phyloP scores from a whole-genome alignment of 2,329 filamentous ascomycete genomes.

The Helicocarpus griseus region DNA sequence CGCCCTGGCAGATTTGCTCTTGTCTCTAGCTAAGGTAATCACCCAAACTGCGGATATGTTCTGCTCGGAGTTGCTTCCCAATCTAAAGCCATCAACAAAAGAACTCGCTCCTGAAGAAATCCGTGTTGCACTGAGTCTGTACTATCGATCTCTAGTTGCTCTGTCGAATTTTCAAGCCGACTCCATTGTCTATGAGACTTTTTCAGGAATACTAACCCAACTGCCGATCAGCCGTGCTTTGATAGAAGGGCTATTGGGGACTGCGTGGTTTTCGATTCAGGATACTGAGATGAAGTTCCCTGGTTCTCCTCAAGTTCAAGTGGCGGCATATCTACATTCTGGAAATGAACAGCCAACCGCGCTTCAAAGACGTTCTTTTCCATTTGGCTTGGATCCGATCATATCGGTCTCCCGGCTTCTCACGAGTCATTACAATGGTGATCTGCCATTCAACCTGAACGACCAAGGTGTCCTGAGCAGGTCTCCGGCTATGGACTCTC shows the following conservation, averaged over 20 bases:
- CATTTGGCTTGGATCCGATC: not conserved
- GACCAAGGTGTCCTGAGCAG: not conserved
- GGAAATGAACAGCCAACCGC: not conserved
- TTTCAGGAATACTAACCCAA: not conserved
- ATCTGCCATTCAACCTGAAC: not conserved
- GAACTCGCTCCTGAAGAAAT: not conserved
- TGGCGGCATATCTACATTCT: not conserved
- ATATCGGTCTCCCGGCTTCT: not conserved
- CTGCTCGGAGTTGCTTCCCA: not conserved
- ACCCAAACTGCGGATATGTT: conserved; percentile 13
- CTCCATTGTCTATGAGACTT: not conserved
- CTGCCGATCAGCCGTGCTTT: not conserved
- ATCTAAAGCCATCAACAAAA: not conserved
- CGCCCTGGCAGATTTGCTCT: conserved; percentile 13
- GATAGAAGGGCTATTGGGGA: not conserved
- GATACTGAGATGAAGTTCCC: not conserved
- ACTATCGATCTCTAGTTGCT: not conserved
- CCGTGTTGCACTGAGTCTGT: not conserved
- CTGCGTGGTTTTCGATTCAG: not conserved
- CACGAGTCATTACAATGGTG: not conserved
- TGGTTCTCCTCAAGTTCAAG: not conserved
- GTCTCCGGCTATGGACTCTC: not conserved
- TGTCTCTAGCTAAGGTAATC: conserved; percentile 11
- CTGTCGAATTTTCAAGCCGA: not conserved
- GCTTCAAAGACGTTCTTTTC: not conserved